Evolutionary conservation across 2,329 filamentous ascomycete species (phyloP), one percentile per base, ranked within the genome.

Genomic region (Tolypocladium tropicale): DNA sequence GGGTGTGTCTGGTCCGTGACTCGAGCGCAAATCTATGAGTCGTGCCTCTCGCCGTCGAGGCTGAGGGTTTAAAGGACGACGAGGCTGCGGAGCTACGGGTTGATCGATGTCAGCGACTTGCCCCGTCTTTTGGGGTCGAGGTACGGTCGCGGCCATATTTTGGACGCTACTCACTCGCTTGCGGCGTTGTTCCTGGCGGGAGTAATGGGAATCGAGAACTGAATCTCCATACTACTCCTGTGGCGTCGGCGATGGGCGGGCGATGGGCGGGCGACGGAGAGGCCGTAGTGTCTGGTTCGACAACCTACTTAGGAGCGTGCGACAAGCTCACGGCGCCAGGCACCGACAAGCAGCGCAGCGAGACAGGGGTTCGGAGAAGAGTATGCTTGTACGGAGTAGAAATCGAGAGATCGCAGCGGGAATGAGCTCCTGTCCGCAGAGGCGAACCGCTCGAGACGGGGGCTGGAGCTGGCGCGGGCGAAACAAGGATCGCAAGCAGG

Each of bases 21-120:
- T 72, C 70, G 39, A 73, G 68, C 2, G 71, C 71, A 61, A 73
- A 73, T 18, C 69, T 64, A 66, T 72, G 68, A 10, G 67, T 70
- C 18, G 67, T 65, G 33, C 65, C 65, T 52, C 58, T 62, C 11
- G 63, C 59, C 41, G 62, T 53, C 1, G 60, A 51, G 11, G 61
- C 46, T 1, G 50, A 11, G 16, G 57, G 34, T 12, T 52, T 52
- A 32, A 57, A 48, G 28, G 59, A 52, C 54, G 51, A 34, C 33
- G 56, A 16, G 16, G 50, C 49, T 36, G 32, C n/a, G 30, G 52
- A 37, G 34, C 55, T 56, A 25, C 43, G 28, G 23, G 16, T n/a
- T 32, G 36, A 21, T 11, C 5, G 30, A 21, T 10, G 28, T 53
- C 39, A 53, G 52, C 39, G 18, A 41, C 30, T 4, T 5, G 25